Evolutionary conservation across 495 filamentous ascomycete genomes (phyloP).

Genomic region (Oidiodendron maius): DNA sequence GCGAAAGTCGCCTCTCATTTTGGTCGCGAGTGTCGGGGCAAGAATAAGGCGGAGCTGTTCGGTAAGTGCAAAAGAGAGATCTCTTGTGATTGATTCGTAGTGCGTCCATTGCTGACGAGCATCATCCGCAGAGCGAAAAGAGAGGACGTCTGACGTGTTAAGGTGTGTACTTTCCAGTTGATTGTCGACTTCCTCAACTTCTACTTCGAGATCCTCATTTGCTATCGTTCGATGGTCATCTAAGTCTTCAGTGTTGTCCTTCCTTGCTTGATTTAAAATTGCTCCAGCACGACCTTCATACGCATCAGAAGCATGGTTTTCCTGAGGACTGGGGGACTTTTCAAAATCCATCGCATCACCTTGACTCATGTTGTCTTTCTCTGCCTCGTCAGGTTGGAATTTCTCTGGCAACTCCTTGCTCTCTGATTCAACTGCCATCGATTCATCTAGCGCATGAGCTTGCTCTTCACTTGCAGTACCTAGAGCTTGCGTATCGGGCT

Average conservation of each 20-base stretch:
- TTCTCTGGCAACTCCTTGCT: conserved; percentile 47
- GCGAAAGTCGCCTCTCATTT: conserved; percentile 92
- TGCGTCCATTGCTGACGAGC: conserved; percentile 77
- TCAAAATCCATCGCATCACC: conserved; percentile 40
- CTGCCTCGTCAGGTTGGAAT: conserved; percentile 55
- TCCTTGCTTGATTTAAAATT: conserved; percentile 31
- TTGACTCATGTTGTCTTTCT: conserved; percentile 43
- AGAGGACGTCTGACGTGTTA: conserved; percentile 34
- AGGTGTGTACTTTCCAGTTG: conserved; percentile 71
- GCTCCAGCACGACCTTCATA: conserved; percentile 29
- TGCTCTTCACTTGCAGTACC: conserved; percentile 86
- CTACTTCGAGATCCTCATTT: conserved; percentile 37
- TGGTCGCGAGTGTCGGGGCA: conserved; percentile 88
- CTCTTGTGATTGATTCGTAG: conserved; percentile 76
- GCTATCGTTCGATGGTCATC: conserved; percentile 19
- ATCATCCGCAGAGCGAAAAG: conserved; percentile 38
- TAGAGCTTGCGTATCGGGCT: conserved; percentile 82
- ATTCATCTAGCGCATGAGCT: conserved; percentile 71
- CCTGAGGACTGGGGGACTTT: conserved; percentile 19
- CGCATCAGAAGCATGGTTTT: conserved; percentile 19
- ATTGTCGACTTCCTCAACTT: conserved; percentile 65
- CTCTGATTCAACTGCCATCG: conserved; percentile 74
- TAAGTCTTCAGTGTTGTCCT: conserved; percentile 20
- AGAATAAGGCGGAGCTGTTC: conserved; percentile 95
- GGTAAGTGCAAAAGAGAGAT: conserved; percentile 79